Percentiles rank a stretch among this genome's conserved stretches.
phyloP scores from a whole-genome alignment of 2,329 filamentous ascomycete species.

The Dendrostoma leiphaemia region DNA sequence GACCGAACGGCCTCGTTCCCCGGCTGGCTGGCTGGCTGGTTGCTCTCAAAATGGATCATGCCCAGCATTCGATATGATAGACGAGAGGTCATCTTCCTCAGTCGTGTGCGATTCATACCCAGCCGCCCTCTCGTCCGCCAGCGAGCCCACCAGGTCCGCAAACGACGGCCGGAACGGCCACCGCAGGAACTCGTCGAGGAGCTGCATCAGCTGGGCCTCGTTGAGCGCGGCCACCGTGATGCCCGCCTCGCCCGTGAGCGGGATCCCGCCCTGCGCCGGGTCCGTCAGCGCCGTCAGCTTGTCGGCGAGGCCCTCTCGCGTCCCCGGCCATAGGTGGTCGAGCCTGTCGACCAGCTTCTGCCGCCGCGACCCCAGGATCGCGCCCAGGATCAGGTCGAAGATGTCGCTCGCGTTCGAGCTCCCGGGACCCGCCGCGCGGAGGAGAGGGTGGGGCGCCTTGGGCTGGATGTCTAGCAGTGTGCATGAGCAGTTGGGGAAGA shows the following conservation, averaged over 20 bases:
- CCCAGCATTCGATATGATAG: not conserved
- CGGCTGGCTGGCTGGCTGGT: too few relatives aligned
- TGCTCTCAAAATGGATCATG: too few relatives aligned
- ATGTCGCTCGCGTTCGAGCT: slow-evolving; percentile 44
- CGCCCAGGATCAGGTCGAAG: slow-evolving; percentile 50
- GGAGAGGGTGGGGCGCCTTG: slow-evolving; percentile 44
- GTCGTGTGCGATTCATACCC: slow-evolving; percentile 18
- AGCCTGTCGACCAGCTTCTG: slow-evolving; percentile 37
- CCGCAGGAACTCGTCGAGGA: slow-evolving; percentile 58
- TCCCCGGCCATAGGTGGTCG: slow-evolving; percentile 57
- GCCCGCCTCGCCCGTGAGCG: slow-evolving; percentile 35
- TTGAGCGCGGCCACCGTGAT: slow-evolving; percentile 50
- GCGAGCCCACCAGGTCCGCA: slow-evolving; percentile 44
- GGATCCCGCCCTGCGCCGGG: slow-evolving; percentile 43
- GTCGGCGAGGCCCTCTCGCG: slow-evolving; percentile 49
- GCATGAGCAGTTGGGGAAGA: slow-evolving; percentile 60
- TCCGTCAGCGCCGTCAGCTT: slow-evolving; percentile 50
- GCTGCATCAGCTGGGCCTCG: slow-evolving; percentile 52
- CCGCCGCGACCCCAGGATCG: slow-evolving; percentile 31
- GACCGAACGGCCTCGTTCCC: too few relatives aligned
- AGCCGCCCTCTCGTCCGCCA: slow-evolving; percentile 28
- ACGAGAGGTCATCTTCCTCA: too few relatives aligned
- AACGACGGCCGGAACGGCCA: slow-evolving; percentile 64
- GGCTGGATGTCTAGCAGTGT: slow-evolving; percentile 68
- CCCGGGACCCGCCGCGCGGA: slow-evolving; percentile 43